A percentile compares a stretch with the other conserved stretches of the same genome.
These are phyloP conservation scores for Durio zibethinus DNA, from an alignment of 345 rosid species.

Conservation along the genomic window DNA sequence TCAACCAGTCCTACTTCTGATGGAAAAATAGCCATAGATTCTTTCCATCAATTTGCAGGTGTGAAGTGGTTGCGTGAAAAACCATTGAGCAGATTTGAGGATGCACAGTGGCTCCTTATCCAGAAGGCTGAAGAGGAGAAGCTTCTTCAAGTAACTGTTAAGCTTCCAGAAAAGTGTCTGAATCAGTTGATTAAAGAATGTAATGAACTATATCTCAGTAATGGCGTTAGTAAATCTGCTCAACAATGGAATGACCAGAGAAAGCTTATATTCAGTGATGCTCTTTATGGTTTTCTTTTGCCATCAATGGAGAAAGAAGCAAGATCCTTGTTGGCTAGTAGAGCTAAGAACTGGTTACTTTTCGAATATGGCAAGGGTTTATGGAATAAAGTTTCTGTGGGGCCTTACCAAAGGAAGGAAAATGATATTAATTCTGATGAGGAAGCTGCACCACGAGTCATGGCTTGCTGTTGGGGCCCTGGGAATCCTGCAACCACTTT, in stretches of 20 bases:
- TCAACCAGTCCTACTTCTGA: constrained; percentile 81
- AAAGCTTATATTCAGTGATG: constrained; percentile 68
- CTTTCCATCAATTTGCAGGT: constrained; percentile 77
- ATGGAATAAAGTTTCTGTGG: constrained; percentile 86
- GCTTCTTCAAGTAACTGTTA: constrained; percentile 75
- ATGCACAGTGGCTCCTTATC: constrained; percentile 91
- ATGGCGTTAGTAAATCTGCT: constrained; percentile 86
- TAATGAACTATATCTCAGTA: constrained; percentile 64
- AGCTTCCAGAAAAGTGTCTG: constrained; percentile 59
- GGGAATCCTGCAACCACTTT: constrained; percentile 90
- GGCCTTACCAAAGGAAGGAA: constrained; percentile 84
- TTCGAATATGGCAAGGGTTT: constrained; percentile 73
- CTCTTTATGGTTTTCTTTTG: constrained; percentile 62
- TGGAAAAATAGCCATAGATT: constrained; percentile 70
- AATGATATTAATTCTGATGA: constrained; percentile 71
- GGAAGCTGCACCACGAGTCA: constrained; percentile 87
- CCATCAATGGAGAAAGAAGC: constrained; percentile 98
- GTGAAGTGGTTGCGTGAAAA: constrained; percentile 91
- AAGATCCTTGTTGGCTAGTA: constrained; percentile 64
- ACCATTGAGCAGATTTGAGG: constrained; percentile 74
- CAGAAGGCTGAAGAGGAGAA: constrained; percentile 98
- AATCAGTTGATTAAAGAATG: constrained; percentile 51
- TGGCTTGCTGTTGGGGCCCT: constrained; percentile 99
- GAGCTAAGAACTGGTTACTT: constrained; percentile 72
- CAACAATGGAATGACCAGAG: constrained; percentile 97